A percentile compares a stretch with the other conserved stretches of the same genome.
Evolutionary conservation across 768 basidiomycete species (phyloP).

Genomic region (Termitomyces eurrhizus): DNA sequence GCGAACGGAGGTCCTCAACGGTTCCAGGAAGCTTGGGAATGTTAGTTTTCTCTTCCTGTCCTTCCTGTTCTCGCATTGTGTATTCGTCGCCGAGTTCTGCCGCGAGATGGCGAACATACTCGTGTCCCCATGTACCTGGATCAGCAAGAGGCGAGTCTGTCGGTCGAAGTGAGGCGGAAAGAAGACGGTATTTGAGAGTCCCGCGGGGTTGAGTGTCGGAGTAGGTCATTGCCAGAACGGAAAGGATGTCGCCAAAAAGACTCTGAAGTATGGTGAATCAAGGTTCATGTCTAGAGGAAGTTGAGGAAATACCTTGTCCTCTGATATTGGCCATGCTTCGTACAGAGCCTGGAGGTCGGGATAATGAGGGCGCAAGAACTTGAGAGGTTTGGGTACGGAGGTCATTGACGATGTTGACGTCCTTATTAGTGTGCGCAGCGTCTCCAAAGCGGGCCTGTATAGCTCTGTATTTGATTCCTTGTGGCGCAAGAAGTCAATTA

Average conservation of each 20-base stretch:
- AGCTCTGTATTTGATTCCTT: slow-evolving; percentile 87
- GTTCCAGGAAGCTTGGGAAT: slow-evolving; percentile 47
- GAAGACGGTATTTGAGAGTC: slow-evolving; percentile 88
- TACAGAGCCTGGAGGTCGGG: slow-evolving; percentile 81
- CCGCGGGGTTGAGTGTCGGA: slow-evolving; percentile 97
- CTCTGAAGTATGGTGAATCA: slow-evolving; percentile 47
- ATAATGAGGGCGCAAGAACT: slow-evolving; percentile 95
- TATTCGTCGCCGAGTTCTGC: slow-evolving; percentile 97
- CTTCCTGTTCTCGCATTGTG: slow-evolving; percentile 58
- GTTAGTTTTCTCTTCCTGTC: slow-evolving; percentile 19
- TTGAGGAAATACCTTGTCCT: slow-evolving; percentile 57
- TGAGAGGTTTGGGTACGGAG: slow-evolving; percentile 96
- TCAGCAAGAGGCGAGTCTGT: slow-evolving; percentile 68
- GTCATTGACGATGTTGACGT: slow-evolving; percentile 99
- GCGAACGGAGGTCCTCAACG: slow-evolving; percentile 67
- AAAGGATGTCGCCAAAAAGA: slow-evolving; percentile 94
- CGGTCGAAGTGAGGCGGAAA: slow-evolving; percentile 69
- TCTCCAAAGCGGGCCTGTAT: slow-evolving; percentile 89
- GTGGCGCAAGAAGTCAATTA: background rate
- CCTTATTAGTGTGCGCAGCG: slow-evolving; percentile 87
- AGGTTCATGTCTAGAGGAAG: background rate
- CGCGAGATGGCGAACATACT: slow-evolving; percentile 96
- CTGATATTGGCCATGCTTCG: slow-evolving; percentile 74
- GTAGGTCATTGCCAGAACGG: slow-evolving; percentile 99
- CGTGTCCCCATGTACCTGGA: slow-evolving; percentile 98